phyloP scores from a whole-genome alignment of 352 stramenopile species.

The Pythium phragmiticola region DNA sequence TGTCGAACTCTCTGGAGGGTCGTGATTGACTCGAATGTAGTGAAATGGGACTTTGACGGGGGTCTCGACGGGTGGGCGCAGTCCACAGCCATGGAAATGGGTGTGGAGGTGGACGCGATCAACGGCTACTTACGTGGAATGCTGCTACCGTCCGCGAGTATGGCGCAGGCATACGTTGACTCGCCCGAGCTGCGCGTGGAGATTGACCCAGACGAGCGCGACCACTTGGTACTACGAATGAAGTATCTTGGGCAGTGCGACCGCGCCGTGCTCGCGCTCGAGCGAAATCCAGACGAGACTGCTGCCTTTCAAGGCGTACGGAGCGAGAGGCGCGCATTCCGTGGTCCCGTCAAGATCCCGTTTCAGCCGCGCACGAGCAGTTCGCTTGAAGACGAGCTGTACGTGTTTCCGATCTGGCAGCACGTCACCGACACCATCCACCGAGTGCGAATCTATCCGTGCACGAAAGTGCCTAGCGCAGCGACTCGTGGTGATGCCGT shows the following conservation, averaged over 20 bases:
- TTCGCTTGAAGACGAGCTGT: slow-evolving; percentile 39
- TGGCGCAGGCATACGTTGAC: slow-evolving; percentile 48
- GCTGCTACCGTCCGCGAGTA: slow-evolving; percentile 36
- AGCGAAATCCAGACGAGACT: slow-evolving; percentile 42
- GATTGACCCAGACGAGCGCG: slow-evolving; percentile 42
- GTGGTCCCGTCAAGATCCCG: slow-evolving; percentile 51
- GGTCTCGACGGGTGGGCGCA: slow-evolving; percentile 59
- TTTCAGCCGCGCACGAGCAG: slow-evolving; percentile 39
- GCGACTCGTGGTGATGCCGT: neutral
- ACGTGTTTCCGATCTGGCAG: slow-evolving; percentile 64
- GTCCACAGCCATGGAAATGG: slow-evolving; percentile 64
- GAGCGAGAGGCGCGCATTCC: slow-evolving; percentile 32
- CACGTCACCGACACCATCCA: slow-evolving; percentile 57
- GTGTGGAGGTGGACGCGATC: slow-evolving; percentile 51
- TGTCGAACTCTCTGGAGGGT: neutral
- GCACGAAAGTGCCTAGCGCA: slow-evolving; percentile 28
- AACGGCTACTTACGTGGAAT: slow-evolving; percentile 44
- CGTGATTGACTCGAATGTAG: slow-evolving; percentile 20
- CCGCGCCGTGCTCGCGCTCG: slow-evolving; percentile 49
- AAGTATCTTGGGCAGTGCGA: slow-evolving; percentile 58
- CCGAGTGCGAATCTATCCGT: slow-evolving; percentile 63
- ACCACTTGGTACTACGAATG: slow-evolving; percentile 62
- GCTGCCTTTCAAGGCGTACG: slow-evolving; percentile 28
- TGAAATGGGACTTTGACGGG: slow-evolving; percentile 63
- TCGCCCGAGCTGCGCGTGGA: slow-evolving; percentile 59